Conservation (phyloP, 805 yeast genomes). For the Wickerhamomyces silvicola region DNA sequence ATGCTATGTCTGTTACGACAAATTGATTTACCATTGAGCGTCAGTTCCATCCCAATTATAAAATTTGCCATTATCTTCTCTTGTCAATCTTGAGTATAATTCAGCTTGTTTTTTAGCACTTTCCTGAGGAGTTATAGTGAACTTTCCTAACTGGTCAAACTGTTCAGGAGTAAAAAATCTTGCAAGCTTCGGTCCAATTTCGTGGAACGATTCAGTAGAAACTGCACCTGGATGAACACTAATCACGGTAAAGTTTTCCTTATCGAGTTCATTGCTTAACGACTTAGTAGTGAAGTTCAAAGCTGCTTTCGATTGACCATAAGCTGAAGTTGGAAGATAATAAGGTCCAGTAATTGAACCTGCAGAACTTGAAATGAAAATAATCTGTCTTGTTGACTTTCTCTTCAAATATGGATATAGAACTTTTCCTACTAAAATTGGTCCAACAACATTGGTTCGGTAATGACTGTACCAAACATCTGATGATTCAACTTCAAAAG, state of each 20-base stretch:
- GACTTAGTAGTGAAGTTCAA: slow-evolving; percentile 26
- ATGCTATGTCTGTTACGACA: too few species aligned
- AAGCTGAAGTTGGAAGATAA: slow-evolving; percentile 21
- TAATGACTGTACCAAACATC: slow-evolving; percentile 11
- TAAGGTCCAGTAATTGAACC: slow-evolving; percentile 18
- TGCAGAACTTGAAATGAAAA: slow-evolving; percentile 22
- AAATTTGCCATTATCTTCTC: slow-evolving; percentile 23
- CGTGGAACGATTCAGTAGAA: slow-evolving; percentile 26
- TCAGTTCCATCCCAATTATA: slow-evolving; percentile 17
- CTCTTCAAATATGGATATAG: slow-evolving; percentile 18
- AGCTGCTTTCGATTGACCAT: slow-evolving; percentile 34
- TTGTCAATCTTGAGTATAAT: slow-evolving; percentile 14
- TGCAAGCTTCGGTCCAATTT: slow-evolving; percentile 2
- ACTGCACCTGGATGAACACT: slow-evolving; percentile 34
- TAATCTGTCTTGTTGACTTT: slow-evolving; percentile 18
- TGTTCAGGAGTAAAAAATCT: slow-evolving; percentile 1
- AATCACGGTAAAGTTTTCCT: slow-evolving; percentile 23
- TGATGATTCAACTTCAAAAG: slow-evolving; percentile 1
- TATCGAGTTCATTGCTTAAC: slow-evolving; percentile 21
- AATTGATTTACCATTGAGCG: slow-evolving; percentile 1
- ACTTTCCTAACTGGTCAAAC: background rate
- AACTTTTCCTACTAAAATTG: slow-evolving; percentile 15
- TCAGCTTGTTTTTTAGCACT: slow-evolving; percentile 17
- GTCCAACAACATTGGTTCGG: slow-evolving; percentile 20
- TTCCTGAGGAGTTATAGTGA: slow-evolving; percentile 17